A percentile compares a stretch with the other conserved stretches of the same genome.
Evolutionary conservation across 495 filamentous ascomycete genomes (phyloP).

Genomic region (Physcia stellaris): DNA sequence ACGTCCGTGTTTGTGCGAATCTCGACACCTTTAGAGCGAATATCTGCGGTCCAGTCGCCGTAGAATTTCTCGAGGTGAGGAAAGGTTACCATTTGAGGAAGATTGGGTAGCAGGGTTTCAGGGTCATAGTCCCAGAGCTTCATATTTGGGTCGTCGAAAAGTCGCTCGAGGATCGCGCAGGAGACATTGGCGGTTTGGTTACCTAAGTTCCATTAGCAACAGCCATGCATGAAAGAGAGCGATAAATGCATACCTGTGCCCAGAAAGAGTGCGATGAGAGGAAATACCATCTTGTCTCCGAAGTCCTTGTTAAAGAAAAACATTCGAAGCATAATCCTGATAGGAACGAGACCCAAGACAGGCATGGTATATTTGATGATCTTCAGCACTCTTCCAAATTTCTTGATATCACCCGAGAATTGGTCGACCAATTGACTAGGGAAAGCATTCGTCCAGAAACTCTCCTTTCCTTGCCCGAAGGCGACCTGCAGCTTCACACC

Average conservation of each 20-base stretch:
- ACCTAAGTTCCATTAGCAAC: conserved; percentile 13
- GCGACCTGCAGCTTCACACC: conserved; percentile 64
- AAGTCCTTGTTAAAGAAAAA: conserved; percentile 67
- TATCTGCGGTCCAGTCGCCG: conserved; percentile 47
- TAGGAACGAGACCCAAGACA: conserved; percentile 58
- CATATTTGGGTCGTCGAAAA: conserved; percentile 63
- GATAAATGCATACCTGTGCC: conserved; percentile 40
- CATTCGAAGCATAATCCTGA: conserved; percentile 52
- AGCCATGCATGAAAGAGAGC: neutral
- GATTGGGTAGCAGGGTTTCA: conserved; percentile 51
- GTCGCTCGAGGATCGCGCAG: conserved; percentile 57
- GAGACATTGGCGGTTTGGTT: conserved; percentile 71
- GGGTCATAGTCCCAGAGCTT: conserved; percentile 63
- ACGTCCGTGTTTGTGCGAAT: conserved; percentile 52
- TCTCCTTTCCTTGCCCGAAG: conserved; percentile 58
- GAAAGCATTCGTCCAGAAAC: conserved; percentile 74
- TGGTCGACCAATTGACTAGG: conserved; percentile 52
- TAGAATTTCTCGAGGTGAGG: conserved; percentile 64
- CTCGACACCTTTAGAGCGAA: conserved; percentile 47
- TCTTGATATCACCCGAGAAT: conserved; percentile 50
- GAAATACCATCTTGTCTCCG: conserved; percentile 54
- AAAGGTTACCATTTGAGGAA: conserved; percentile 72
- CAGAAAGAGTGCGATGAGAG: conserved; percentile 66
- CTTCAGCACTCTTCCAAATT: conserved; percentile 50
- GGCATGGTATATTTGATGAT: conserved; percentile 57